Conservation (phyloP, 1,139 yeast species). For the Diutina pseudorugosa region DNA sequence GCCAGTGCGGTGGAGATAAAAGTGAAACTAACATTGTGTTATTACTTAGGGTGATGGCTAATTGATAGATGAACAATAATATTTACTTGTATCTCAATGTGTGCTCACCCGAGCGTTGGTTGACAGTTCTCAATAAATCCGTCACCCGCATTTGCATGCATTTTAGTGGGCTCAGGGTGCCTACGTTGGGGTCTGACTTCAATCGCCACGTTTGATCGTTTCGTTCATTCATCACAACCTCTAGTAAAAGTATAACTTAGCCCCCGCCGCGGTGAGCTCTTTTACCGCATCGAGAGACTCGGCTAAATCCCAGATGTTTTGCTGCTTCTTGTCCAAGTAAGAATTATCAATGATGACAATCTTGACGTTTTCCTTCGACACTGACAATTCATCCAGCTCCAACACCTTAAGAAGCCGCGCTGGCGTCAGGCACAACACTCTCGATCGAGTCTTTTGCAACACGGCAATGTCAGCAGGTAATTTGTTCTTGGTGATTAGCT, state of each 20-base stretch:
- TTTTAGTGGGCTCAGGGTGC: no score
- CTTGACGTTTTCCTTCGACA: slow-evolving; percentile 35
- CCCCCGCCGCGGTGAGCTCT: slow-evolving; percentile 26
- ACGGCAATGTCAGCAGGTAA: slow-evolving; percentile 44
- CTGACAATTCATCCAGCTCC: slow-evolving; percentile 23
- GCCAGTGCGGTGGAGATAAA: no score
- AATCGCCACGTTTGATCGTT: no score
- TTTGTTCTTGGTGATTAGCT: slow-evolving; percentile 57
- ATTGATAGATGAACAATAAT: no score
- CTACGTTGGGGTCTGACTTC: no score
- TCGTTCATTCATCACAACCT: background rate
- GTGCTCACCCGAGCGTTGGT: no score
- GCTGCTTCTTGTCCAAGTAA: slow-evolving; percentile 50
- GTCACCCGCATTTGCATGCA: no score
- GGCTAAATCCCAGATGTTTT: slow-evolving; percentile 49
- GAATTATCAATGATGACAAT: slow-evolving; percentile 53
- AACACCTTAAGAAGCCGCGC: slow-evolving; percentile 46
- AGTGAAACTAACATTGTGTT: no score
- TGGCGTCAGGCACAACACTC: slow-evolving; percentile 55
- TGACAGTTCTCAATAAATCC: background rate
- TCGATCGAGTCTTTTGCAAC: slow-evolving; percentile 34
- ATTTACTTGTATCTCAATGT: no score
- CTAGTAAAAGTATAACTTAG: slow-evolving; percentile 39
- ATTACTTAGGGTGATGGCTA: no score
- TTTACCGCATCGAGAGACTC: slow-evolving; percentile 34